Percentiles rank a stretch among this genome's conserved stretches.
Evolutionary conservation across 164 flowering plant species (phyloP).

Genomic region (Macadamia integrifolia): DNA sequence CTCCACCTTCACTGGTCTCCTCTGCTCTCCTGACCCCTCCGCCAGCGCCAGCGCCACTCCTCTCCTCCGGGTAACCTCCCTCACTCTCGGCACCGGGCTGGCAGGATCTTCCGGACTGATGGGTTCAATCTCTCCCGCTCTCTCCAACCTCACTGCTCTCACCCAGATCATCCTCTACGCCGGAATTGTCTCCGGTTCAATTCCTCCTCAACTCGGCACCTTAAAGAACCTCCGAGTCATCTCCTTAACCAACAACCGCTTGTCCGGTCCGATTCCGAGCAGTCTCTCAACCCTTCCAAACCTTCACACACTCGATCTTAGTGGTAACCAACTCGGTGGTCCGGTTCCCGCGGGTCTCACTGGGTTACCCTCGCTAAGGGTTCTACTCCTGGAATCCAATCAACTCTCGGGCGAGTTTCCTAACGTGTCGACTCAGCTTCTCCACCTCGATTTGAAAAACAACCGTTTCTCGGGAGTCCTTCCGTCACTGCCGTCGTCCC

Average conservation of each 20-base stretch:
- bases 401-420: conserved; percentile 38
- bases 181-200: conserved; percentile 60
- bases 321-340: conserved; percentile 54
- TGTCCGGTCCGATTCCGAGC: conserved; percentile 52
- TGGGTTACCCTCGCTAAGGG: conserved; percentile 25
- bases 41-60: not conserved
- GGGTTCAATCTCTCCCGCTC: conserved; percentile 46
- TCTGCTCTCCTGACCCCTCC: conserved; percentile 25
- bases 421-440: conserved; percentile 20
- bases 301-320: conserved; percentile 70
- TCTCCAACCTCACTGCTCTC: conserved; percentile 41
- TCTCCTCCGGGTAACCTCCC: conserved; percentile 34
- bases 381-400: conserved; percentile 46
- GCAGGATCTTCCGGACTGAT: conserved; percentile 53
- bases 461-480: conserved; percentile 43
- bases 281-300: conserved; percentile 26
- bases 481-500: conserved; percentile 40
- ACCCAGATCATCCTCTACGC: conserved; percentile 56
- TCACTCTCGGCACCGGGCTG: conserved; percentile 56
- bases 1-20: too few relatives aligned
- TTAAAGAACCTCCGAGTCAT: conserved; percentile 53
- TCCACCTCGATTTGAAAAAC: conserved; percentile 48
- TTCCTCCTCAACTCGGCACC: conserved; percentile 44
- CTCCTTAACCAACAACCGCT: conserved; percentile 51
- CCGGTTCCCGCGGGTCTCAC: conserved; percentile 35